Evolutionary conservation across 352 stramenopile species (phyloP), one percentile per base, ranked within the genome.

Genomic region (Globisporangium irregulare): DNA sequence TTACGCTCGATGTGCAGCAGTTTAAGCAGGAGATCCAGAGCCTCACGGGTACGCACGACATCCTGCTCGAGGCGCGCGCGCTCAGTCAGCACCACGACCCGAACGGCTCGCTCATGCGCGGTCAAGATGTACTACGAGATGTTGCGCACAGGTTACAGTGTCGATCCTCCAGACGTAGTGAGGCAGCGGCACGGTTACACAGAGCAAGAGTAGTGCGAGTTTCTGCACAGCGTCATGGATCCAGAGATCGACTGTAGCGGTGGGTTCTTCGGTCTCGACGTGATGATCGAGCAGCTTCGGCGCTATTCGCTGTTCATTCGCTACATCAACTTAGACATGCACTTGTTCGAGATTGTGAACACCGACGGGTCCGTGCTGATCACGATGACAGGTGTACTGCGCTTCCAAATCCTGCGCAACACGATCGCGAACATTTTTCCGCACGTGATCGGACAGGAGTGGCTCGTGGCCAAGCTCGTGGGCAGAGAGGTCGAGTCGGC

Each of bases 1-100:
- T 80, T 25, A 58, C 68, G 53, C 63, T 80, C n/a, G 71, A 81
- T 41, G 58, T 78, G 46, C 62, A 79, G 59, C 65, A 67, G 20
- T 43, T 81, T 24, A 54, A 67, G 27, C 74, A 76, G 56, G 74
- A 78, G 67, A 73, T 81, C 61, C 69, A 69, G n/a, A 58, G 38
- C 22, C 74, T 78, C 3, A 51, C 59, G 12, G 56, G 62, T 9
- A 65, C 62, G 27, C 58, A 63, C 15, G 41, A 68, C 15, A 72
- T 80, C 20, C 59, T 75, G 14, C n/a, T 63, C 5, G 48, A 68
- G 27, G 22, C 34, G 62, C 55, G 36, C 27, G 32, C 59, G 61
- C 22, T 68, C 14, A 51, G 29, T 18, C 54, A 53, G 22, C 51
- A 55, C 36, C 36, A 70, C 14, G 56, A 59, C 3, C 51, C 48